Conservation (phyloP, 2,329 filamentous ascomycete genomes). For the Colletotrichum lindemuthianum region DNA sequence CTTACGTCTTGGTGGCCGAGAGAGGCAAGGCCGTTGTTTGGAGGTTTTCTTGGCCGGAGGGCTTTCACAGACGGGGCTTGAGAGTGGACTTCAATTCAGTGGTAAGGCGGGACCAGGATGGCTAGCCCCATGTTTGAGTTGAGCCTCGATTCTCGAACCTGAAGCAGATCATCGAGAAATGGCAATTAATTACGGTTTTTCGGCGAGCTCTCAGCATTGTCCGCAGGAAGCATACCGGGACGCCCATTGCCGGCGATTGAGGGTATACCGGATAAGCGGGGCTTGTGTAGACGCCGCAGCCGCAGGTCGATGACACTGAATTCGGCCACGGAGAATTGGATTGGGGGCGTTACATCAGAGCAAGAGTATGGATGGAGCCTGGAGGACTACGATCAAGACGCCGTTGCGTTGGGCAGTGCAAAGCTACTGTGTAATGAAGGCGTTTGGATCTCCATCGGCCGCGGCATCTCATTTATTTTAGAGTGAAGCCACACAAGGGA, state of each 20-base stretch:
- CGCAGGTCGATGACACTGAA: background rate
- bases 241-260: too few relatives aligned
- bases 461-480: constrained; percentile 3
- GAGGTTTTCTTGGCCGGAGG: constrained; percentile 21
- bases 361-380: too few relatives aligned
- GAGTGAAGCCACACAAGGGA: constrained; percentile 12
- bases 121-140: constrained; percentile 12
- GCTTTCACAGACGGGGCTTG: constrained; percentile 1
- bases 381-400: background rate
- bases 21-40: constrained; percentile 15
- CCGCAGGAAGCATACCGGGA: constrained; percentile 1
- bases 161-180: background rate
- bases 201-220: background rate
- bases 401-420: constrained; percentile 14
- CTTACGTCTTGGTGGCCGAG: constrained; percentile 11
- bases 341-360: too few relatives aligned
- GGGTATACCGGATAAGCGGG: background rate
- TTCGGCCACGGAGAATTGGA: constrained; percentile 28
- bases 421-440: background rate
- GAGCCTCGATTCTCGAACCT: background rate
- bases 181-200: constrained; percentile 20
- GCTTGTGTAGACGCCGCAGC: background rate
- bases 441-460: constrained; percentile 24
- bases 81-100: background rate
- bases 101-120: background rate